A percentile compares a stretch with the other conserved stretches of the same genome.
Conservation (phyloP, 495 filamentous ascomycete genomes). For the Penicillium argentinense region DNA sequence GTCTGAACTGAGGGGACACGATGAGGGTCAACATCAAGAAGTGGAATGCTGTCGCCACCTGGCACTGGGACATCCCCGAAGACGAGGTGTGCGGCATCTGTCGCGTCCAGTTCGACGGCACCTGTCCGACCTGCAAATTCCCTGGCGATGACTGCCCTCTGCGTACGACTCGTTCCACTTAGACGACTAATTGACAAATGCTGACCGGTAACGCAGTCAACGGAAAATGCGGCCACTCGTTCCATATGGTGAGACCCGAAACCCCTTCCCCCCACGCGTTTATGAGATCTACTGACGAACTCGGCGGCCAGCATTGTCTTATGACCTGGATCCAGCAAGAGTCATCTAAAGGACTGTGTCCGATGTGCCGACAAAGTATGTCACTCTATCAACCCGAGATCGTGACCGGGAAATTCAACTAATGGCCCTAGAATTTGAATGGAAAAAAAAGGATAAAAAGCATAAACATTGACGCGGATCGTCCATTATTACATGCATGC, state of each 20-base stretch:
- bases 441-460: slow-evolving; percentile 50
- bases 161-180: slow-evolving; percentile 52
- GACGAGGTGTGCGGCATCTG: slow-evolving; percentile 99
- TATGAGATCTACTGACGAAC: slow-evolving; percentile 5
- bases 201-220: slow-evolving; percentile 58
- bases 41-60: slow-evolving; percentile 92
- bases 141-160: slow-evolving; percentile 94
- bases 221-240: slow-evolving; percentile 94
- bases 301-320: slow-evolving; percentile 75
- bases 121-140: slow-evolving; percentile 96
- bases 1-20: too few species aligned
- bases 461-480: neutral
- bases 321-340: slow-evolving; percentile 95
- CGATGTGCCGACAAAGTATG: slow-evolving; percentile 96
- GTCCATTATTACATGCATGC: slow-evolving; percentile 5
- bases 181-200: neutral
- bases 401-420: neutral
- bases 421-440: slow-evolving; percentile 61
- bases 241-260: slow-evolving; percentile 83
- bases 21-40: slow-evolving; percentile 95
- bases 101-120: slow-evolving; percentile 95
- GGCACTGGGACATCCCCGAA: slow-evolving; percentile 97
- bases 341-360: slow-evolving; percentile 88
- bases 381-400: slow-evolving; percentile 4
- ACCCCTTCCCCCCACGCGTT: neutral